Conservation (phyloP, 495 filamentous ascomycete species). For the Penicillium flavigenum region DNA sequence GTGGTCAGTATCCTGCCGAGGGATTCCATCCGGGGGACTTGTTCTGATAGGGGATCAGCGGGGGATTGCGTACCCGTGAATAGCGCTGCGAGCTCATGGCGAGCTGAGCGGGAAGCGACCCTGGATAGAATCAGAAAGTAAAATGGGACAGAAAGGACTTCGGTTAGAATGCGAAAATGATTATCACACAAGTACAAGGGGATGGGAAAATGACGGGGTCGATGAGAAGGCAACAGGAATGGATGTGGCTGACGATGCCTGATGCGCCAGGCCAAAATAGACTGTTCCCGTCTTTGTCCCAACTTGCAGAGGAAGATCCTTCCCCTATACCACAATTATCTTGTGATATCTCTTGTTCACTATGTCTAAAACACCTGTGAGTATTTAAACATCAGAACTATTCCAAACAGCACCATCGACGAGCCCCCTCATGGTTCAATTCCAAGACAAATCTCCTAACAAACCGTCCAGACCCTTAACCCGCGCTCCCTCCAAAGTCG, state of each 20-base stretch:
- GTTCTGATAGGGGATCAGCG: conserved; percentile 27
- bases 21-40: conserved; percentile 16
- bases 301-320: not conserved
- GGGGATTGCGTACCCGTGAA: conserved; percentile 65
- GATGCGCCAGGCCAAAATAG: conserved; percentile 22
- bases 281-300: conserved; percentile 12
- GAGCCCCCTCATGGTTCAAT: not conserved
- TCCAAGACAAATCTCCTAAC: conserved; percentile 15
- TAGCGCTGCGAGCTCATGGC: conserved; percentile 81
- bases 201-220: conserved; percentile 23
- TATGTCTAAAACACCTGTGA: conserved; percentile 36
- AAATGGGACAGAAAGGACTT: conserved; percentile 20
- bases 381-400: not conserved
- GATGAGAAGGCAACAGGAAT: conserved; percentile 24
- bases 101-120: conserved; percentile 41
- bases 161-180: conserved; percentile 19
- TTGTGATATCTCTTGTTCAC: conserved; percentile 9
- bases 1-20: conserved; percentile 16
- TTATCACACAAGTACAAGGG: conserved; percentile 18
- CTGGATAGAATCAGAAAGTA: conserved; percentile 21
- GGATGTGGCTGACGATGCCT: conserved; percentile 14
- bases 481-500: conserved; percentile 60
- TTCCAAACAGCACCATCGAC: not conserved
- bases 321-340: conserved; percentile 2
- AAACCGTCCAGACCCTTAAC: conserved; percentile 34